Evolutionary conservation across 2,329 filamentous ascomycete genomes (phyloP).

Genomic region (Exophiala calicioides): DNA sequence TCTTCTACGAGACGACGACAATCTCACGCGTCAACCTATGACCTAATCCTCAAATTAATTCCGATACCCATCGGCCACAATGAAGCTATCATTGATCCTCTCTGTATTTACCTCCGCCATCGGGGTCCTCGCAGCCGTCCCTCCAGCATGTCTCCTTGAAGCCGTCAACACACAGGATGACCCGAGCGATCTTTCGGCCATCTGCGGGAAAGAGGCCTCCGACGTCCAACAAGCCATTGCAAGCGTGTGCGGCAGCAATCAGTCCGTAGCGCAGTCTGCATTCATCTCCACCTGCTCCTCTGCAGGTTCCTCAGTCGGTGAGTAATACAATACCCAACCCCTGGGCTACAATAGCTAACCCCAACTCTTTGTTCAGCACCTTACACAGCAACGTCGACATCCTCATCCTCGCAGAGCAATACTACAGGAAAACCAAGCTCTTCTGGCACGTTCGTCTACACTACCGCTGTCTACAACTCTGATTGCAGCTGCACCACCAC

Average conservation of each 20-base stretch:
- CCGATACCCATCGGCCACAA: slow-evolving; percentile 12
- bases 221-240: slow-evolving; percentile 41
- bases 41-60: background rate
- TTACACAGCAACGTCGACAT: slow-evolving; percentile 36
- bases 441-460: slow-evolving; percentile 25
- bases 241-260: slow-evolving; percentile 37
- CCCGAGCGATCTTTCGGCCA: slow-evolving; percentile 41
- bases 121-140: slow-evolving; percentile 47
- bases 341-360: slow-evolving; percentile 19
- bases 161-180: slow-evolving; percentile 47
- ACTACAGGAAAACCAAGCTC: slow-evolving; percentile 17
- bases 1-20: slow-evolving; percentile 8
- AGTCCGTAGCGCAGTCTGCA: slow-evolving; percentile 40
- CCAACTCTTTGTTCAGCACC: slow-evolving; percentile 29
- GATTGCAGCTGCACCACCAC: slow-evolving; percentile 26
- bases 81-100: slow-evolving; percentile 41
- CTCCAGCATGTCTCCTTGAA: slow-evolving; percentile 54
- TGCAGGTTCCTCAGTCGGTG: slow-evolving; percentile 45
- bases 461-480: slow-evolving; percentile 32
- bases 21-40: slow-evolving; percentile 1
- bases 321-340: slow-evolving; percentile 16
- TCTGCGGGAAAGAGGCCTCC: slow-evolving; percentile 41
- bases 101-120: slow-evolving; percentile 44
- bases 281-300: slow-evolving; percentile 43
- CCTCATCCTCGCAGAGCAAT: slow-evolving; percentile 28